Conservation (phyloP, 306 rosid genomes). For the Cajanus cajan region DNA sequence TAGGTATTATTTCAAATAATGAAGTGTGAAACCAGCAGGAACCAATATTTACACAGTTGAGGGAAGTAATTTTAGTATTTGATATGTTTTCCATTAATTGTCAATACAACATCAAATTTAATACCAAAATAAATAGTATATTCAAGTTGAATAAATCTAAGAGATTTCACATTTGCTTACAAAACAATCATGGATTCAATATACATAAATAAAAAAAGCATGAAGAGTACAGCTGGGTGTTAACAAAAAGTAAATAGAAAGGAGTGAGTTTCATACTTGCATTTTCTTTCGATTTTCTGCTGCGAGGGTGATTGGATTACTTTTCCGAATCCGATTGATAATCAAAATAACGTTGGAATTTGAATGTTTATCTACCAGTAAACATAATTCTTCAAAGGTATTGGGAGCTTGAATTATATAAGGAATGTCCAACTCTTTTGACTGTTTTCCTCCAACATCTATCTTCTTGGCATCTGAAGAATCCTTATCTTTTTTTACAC, state of each 20-base stretch:
- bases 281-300: slow-evolving; percentile 87
- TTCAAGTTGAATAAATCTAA: neutral
- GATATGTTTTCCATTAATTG: neutral
- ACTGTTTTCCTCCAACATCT: slow-evolving; percentile 41
- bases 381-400: slow-evolving; percentile 64
- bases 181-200: neutral
- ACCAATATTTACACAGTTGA: neutral
- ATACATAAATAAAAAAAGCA: neutral
- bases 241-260: slow-evolving; percentile 13
- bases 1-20: neutral
- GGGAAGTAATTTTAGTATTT: neutral
- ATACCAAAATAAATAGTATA: neutral
- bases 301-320: slow-evolving; percentile 80
- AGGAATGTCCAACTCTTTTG: slow-evolving; percentile 60
- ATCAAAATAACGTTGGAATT: slow-evolving; percentile 61
- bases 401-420: slow-evolving; percentile 89
- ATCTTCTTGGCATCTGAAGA: slow-evolving; percentile 43
- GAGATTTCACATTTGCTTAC: neutral
- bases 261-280: slow-evolving; percentile 56
- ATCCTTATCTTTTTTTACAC: slow-evolving; percentile 38
- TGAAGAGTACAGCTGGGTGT: slow-evolving; percentile 6
- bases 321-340: slow-evolving; percentile 75
- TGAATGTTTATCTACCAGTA: slow-evolving; percentile 54
- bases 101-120: neutral
- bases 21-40: neutral